These are phyloP conservation scores for Metschnikowia kunwiensis DNA, from an alignment of 805 yeast genomes.

Conservation along the genomic window DNA sequence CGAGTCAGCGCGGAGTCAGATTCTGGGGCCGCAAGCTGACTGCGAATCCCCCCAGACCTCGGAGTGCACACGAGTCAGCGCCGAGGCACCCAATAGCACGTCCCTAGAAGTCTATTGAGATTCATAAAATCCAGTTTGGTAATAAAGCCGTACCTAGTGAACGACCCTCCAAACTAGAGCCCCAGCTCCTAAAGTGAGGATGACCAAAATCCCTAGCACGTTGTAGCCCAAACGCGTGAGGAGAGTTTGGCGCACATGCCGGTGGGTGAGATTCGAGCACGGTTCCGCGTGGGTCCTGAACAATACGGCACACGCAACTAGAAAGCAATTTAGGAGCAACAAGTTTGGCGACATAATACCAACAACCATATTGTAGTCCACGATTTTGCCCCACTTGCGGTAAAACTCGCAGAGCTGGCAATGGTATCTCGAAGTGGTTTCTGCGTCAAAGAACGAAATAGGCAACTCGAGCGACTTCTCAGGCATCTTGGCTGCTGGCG, in stretches of 20 bases:
- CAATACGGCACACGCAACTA: slow-evolving; percentile 6
- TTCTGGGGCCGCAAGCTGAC: slow-evolving; percentile 5
- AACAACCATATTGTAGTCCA: slow-evolving; percentile 14
- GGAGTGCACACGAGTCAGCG: too few species aligned
- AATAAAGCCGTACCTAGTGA: background rate
- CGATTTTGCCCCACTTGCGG: slow-evolving; percentile 10
- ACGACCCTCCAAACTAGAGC: slow-evolving; percentile 6
- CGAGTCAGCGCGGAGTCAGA: slow-evolving; percentile 11
- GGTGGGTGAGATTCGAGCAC: slow-evolving; percentile 10
- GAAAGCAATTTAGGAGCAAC: slow-evolving; percentile 9
- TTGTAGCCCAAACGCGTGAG: slow-evolving; percentile 8
- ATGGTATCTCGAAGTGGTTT: slow-evolving; percentile 6
- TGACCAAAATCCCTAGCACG: slow-evolving; percentile 3
- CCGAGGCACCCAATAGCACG: background rate
- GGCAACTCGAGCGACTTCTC: slow-evolving; percentile 11
- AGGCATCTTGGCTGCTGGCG: too few species aligned
- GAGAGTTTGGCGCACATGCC: slow-evolving; percentile 12
- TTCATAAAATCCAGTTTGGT: too few species aligned
- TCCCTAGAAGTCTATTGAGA: too few species aligned
- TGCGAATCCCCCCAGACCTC: too few species aligned
- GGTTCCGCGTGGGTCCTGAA: slow-evolving; percentile 6
- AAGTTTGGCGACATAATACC: slow-evolving; percentile 14
- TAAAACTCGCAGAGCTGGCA: slow-evolving; percentile 12
- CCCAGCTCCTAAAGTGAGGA: slow-evolving; percentile 6
- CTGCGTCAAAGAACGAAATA: slow-evolving; percentile 9